phyloP scores from a whole-genome alignment of 2,329 filamentous ascomycete species.

The Alternaria brassicicola region DNA sequence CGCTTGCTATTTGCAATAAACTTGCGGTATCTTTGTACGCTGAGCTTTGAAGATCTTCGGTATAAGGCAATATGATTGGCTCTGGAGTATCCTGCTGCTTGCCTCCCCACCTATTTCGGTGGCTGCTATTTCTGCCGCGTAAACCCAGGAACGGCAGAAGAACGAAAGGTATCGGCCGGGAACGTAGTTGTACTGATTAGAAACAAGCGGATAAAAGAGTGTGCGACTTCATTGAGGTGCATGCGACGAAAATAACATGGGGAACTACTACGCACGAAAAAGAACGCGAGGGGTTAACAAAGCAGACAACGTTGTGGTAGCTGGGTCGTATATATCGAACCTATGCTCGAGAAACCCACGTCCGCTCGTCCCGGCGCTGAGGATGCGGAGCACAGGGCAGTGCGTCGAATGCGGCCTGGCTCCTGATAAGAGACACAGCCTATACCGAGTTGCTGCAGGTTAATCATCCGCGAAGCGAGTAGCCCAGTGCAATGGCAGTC shows the following conservation, averaged over 20 bases:
- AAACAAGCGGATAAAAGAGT: slow-evolving; percentile 20
- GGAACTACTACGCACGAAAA: slow-evolving; percentile 8
- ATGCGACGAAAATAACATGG: slow-evolving; percentile 1
- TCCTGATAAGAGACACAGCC: slow-evolving; percentile 42
- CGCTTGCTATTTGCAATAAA: neutral
- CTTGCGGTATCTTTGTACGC: neutral
- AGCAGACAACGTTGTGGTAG: slow-evolving; percentile 23
- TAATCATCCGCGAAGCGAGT: slow-evolving; percentile 32
- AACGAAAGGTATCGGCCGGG: neutral
- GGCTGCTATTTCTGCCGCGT: neutral
- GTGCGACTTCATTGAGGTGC: slow-evolving; percentile 12
- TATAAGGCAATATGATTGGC: neutral
- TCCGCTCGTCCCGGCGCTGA: slow-evolving; percentile 33
- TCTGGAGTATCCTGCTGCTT: neutral
- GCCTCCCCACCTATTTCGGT: neutral
- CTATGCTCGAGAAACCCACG: slow-evolving; percentile 35
- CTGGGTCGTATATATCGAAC: slow-evolving; percentile 36
- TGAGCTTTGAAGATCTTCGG: neutral
- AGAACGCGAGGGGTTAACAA: slow-evolving; percentile 17
- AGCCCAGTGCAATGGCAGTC: slow-evolving; percentile 28
- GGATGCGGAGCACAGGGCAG: slow-evolving; percentile 35
- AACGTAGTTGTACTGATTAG: neutral
- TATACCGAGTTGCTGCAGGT: slow-evolving; percentile 23
- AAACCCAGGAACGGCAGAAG: neutral
- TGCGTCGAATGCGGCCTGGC: slow-evolving; percentile 29